Conservation (phyloP, 2,329 filamentous ascomycete genomes). For the Thielaviopsis ethacetica region DNA sequence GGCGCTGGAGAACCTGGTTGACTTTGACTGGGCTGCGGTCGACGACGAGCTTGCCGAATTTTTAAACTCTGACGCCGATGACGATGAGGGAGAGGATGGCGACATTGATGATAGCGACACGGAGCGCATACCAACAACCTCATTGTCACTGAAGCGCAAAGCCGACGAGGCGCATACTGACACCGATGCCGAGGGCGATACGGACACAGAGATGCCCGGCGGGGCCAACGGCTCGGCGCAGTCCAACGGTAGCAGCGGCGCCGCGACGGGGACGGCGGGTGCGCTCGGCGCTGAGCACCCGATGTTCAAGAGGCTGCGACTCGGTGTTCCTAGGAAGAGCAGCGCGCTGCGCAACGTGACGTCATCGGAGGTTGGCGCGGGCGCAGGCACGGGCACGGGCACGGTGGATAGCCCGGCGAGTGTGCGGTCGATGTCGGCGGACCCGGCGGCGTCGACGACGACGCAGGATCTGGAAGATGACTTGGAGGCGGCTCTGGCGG, state of each 20-base stretch:
- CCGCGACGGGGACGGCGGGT: slow-evolving; percentile 26
- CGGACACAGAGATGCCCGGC: slow-evolving; percentile 18
- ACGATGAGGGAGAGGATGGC: slow-evolving; percentile 13
- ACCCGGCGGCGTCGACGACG: slow-evolving; percentile 18
- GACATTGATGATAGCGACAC: slow-evolving; percentile 14
- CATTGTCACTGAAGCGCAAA: slow-evolving; percentile 13
- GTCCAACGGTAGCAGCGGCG: slow-evolving; percentile 34
- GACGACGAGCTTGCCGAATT: slow-evolving; percentile 67
- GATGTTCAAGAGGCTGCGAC: slow-evolving; percentile 10
- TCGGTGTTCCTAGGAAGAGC: slow-evolving; percentile 18
- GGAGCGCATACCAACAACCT: background rate
- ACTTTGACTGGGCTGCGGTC: slow-evolving; percentile 44
- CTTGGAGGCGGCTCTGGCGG: slow-evolving; percentile 46
- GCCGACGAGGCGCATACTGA: slow-evolving; percentile 12
- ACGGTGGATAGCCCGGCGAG: slow-evolving; percentile 25
- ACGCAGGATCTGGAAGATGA: slow-evolving; percentile 28
- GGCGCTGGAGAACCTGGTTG: slow-evolving; percentile 38
- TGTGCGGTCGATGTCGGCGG: slow-evolving; percentile 25
- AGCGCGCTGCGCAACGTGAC: slow-evolving; percentile 23
- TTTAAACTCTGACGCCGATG: slow-evolving; percentile 37
- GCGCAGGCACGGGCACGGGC: slow-evolving; percentile 23
- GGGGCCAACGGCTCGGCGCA: slow-evolving; percentile 13
- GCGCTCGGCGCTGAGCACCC: slow-evolving; percentile 4
- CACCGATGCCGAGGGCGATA: slow-evolving; percentile 16
- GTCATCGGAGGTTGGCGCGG: no score